phyloP scores from a whole-genome alignment of 2,329 filamentous ascomycete species.

The Macrophomina tecta region DNA sequence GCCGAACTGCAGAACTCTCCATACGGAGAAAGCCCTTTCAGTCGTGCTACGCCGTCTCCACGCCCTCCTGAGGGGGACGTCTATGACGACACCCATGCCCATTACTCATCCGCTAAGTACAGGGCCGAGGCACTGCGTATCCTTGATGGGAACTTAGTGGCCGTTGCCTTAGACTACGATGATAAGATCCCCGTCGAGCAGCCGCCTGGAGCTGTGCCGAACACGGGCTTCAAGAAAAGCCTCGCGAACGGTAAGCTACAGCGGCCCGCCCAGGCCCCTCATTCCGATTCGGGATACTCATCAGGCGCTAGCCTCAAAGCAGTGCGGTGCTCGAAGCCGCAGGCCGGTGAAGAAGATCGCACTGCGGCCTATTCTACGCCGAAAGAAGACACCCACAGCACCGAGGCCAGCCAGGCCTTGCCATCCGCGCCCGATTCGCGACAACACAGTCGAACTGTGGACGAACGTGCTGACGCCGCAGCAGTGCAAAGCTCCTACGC shows the following conservation, averaged over 20 bases:
- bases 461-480: not conserved
- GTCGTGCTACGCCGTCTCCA: slow-evolving; percentile 9
- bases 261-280: slow-evolving; percentile 28
- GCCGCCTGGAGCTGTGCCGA: not conserved
- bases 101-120: slow-evolving; percentile 4
- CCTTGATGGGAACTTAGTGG: slow-evolving; percentile 36
- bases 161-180: slow-evolving; percentile 8
- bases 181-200: slow-evolving; percentile 9
- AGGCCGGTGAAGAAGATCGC: not conserved
- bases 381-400: not conserved
- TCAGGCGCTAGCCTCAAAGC: slow-evolving; percentile 41
- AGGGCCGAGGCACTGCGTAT: slow-evolving; percentile 35
- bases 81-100: not conserved
- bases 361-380: not conserved
- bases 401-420: not conserved
- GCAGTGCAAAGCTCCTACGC: slow-evolving; percentile 9
- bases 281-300: slow-evolving; percentile 49
- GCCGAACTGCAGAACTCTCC: slow-evolving; percentile 38
- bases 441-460: not conserved
- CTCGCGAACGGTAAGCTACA: slow-evolving; percentile 9
- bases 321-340: not conserved
- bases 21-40: slow-evolving; percentile 30
- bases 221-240: not conserved
- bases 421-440: not conserved
- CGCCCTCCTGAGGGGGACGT: not conserved